A percentile compares a stretch with the other conserved stretches of the same genome.
Evolutionary conservation across 1,284 basidiomycete species (phyloP).

Genomic region (Ustilago xerochloae): DNA sequence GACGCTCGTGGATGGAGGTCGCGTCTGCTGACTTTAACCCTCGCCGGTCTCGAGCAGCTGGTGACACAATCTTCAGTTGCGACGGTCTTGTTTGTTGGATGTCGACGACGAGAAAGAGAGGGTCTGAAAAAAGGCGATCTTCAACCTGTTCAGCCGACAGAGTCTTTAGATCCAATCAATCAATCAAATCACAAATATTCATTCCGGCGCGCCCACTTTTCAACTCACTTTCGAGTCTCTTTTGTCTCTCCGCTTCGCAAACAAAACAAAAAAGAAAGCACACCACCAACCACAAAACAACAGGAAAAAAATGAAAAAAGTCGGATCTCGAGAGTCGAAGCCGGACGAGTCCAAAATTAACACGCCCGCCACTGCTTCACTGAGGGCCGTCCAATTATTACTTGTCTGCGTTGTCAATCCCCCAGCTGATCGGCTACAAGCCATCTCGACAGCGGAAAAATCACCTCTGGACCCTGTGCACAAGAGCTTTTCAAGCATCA

Average conservation of each 20-base stretch:
- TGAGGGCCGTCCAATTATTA: too few relatives aligned
- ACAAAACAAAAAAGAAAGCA: not conserved
- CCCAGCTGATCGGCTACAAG: not conserved
- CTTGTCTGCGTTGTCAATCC: too few relatives aligned
- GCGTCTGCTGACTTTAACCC: too few relatives aligned
- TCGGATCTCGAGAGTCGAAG: constrained; percentile 3
- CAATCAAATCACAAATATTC: not conserved
- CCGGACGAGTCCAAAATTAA: constrained; percentile 5
- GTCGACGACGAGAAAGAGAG: constrained; percentile 6
- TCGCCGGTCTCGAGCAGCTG: too few relatives aligned
- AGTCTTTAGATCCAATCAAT: not conserved
- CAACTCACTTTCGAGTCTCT: not conserved
- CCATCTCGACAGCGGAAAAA: too few relatives aligned
- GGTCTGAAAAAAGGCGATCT: constrained; percentile 1
- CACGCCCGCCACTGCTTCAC: too few relatives aligned
- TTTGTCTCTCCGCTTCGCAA: not conserved
- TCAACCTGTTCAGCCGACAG: not conserved
- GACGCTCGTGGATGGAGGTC: not conserved
- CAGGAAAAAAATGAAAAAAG: constrained; percentile 8
- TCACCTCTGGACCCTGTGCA: too few relatives aligned
- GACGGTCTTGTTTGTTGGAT: not conserved
- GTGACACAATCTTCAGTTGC: not conserved
- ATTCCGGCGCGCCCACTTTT: not conserved
- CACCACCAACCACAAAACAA: too few relatives aligned
- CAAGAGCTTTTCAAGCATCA: too few relatives aligned